Evolutionary conservation across 768 basidiomycete species (phyloP), one percentile per base, ranked within the genome.

Genomic region (Sutorius australiensis): DNA sequence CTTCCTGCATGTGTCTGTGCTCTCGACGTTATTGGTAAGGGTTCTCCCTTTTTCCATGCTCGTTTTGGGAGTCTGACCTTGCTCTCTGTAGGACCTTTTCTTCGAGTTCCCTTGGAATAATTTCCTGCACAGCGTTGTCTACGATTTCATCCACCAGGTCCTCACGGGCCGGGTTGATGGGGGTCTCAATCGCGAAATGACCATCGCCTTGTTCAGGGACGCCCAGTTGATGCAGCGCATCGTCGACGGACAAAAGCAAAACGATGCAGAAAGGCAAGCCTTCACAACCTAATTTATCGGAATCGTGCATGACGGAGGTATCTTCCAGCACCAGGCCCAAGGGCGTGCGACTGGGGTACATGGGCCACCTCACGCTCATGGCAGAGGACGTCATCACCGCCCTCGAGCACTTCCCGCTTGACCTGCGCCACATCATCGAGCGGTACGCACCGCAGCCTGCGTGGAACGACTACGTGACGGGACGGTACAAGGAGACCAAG

Each of bases 101-200:
- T 98, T 98, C 67, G 86, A 89, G 55, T 97, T 87, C 63, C 94
- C 95, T 0, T 92, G 91, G 87, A 98, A 99, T 72, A 98, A 98
- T 67, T 98, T 98, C 68, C 73, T 98, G 30, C 97, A 99, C 67
- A 93, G 91, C 62, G 87, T 94, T 30, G 92, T 97, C 16, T 98
- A 98, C 66, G 97, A 99, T 67, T 75, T 97, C 53, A 77, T 98
- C 1, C 97, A 98, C 66, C 97, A 98, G 68, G 86, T 98, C 41
- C 78, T 99, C 50, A 95, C 90, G 2, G 95, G 93, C 13, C 82
- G 85, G 24, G 80, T 94, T 19, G 89, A 93, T 14, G 76, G 77
- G n/a, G 86, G 90, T 4, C 77, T 83, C 47, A 97, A 97, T 63
- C 83, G 91, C 51, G 87, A 94, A 59, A 78, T 98, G 31, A 84